phyloP scores from a whole-genome alignment of 2,329 filamentous ascomycete genomes.

The Fusarium pseudoanthophilum region DNA sequence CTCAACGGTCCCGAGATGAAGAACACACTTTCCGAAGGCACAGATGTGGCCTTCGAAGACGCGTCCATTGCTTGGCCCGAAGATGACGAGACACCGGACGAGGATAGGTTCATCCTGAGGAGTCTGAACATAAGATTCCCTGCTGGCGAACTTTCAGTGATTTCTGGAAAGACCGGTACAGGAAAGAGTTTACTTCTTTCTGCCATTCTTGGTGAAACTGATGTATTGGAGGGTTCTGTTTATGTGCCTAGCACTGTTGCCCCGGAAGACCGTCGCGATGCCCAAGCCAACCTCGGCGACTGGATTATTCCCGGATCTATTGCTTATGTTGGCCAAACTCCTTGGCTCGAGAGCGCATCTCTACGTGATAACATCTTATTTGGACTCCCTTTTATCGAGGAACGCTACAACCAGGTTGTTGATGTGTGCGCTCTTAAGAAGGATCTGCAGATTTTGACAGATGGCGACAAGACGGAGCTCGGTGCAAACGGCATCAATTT shows the following conservation, averaged over 20 bases:
- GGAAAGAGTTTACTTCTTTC: conserved; percentile 82
- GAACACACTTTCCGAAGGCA: conserved; percentile 63
- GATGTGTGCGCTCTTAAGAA: conserved; percentile 78
- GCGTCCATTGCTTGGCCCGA: conserved; percentile 80
- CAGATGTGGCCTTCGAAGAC: conserved; percentile 72
- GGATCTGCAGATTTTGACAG: conserved; percentile 78
- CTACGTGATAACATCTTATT: conserved; percentile 84
- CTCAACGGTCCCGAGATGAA: conserved; percentile 73
- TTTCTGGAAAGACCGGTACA: conserved; percentile 80
- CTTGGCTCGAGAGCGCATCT: conserved; percentile 86
- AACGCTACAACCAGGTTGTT: conserved; percentile 77
- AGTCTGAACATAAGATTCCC: conserved; percentile 76
- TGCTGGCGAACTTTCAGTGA: conserved; percentile 73
- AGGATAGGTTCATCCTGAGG: conserved; percentile 72
- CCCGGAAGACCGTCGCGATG: conserved; percentile 67
- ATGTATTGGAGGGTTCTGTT: conserved; percentile 72
- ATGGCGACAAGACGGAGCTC: conserved; percentile 84
- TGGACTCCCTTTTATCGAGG: conserved; percentile 74
- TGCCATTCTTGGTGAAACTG: conserved; percentile 79
- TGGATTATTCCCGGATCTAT: conserved; percentile 78
- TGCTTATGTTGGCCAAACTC: conserved; percentile 81
- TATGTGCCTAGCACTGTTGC: conserved; percentile 63
- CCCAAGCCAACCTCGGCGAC: conserved; percentile 68
- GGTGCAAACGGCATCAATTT: conserved; percentile 87
- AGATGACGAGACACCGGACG: conserved; percentile 66